Percentiles rank a stretch among this genome's conserved stretches.
Evolutionary conservation across 225 moss, liverwort and hornwort genomes (phyloP).

Genomic region (Rhytidiadelphus loreus): DNA sequence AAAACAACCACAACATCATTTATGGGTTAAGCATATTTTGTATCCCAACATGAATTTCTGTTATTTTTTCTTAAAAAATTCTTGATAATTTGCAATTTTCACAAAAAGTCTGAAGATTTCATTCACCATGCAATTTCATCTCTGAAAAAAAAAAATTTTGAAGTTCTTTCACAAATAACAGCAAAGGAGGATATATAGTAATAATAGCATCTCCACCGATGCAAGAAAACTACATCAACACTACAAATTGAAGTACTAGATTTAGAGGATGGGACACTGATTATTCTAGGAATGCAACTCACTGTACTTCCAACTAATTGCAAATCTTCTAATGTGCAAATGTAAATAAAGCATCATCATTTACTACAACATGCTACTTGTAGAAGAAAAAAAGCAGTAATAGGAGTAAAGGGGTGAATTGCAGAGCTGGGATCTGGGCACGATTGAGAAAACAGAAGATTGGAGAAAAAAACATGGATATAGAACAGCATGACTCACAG

Average conservation of each 20-base stretch:
- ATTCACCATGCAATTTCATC: too few relatives aligned
- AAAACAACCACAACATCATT: too few relatives aligned
- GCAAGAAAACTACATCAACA: background rate
- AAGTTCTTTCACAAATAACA: background rate
- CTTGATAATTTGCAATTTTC: background rate
- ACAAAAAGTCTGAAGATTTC: background rate
- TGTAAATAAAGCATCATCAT: too few relatives aligned
- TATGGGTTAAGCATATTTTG: background rate
- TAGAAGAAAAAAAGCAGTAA: background rate
- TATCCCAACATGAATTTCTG: background rate
- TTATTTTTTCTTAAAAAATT: background rate
- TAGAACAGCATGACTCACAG: background rate
- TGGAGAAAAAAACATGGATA: background rate
- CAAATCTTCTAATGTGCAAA: background rate
- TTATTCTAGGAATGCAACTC: background rate
- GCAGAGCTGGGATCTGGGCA: background rate
- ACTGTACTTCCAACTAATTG: too few relatives aligned
- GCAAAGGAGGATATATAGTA: too few relatives aligned
- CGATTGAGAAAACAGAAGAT: background rate
- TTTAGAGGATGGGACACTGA: background rate
- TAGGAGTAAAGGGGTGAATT: background rate
- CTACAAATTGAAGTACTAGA: background rate
- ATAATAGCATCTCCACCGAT: background rate
- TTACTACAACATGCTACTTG: background rate
- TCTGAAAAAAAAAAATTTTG: background rate